Conservation (phyloP, 495 filamentous ascomycete species). For the Penicillium paxilli region DNA sequence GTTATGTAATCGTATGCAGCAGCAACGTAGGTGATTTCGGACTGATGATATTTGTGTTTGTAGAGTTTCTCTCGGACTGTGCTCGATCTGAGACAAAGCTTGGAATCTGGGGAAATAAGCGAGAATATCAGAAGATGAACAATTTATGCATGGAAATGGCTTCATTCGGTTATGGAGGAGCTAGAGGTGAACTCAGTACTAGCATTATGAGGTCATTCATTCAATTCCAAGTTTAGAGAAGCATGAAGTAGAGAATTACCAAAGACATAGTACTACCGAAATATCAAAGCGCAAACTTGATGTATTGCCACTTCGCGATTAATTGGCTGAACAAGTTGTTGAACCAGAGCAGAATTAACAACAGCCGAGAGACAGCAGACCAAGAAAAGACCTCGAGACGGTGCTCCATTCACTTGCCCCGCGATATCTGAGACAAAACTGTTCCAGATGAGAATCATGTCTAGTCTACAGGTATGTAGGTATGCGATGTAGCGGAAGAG, state of each 20-base stretch:
- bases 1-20: constrained; percentile 3
- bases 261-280: no score
- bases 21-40: constrained; percentile 12
- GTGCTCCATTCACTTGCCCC: not conserved
- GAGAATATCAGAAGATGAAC: not conserved
- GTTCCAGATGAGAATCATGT: not conserved
- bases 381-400: not conserved
- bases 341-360: no score
- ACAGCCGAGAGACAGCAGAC: not conserved
- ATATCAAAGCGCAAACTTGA: no score
- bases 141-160: no score
- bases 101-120: constrained; percentile 15
- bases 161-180: no score
- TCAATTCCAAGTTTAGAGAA: no score
- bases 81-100: constrained; percentile 6
- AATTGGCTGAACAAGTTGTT: no score
- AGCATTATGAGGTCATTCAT: no score
- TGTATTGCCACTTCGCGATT: no score
- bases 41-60: not conserved
- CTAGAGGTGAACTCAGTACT: no score
- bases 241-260: no score
- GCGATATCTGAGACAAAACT: not conserved
- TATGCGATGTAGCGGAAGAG: constrained; percentile 16
- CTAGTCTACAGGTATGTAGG: constrained; percentile 1
- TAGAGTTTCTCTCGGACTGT: not conserved